Percentiles rank a stretch among this genome's conserved stretches.
phyloP scores from a whole-genome alignment of 345 rosid species.

The Erodium maritimum region DNA sequence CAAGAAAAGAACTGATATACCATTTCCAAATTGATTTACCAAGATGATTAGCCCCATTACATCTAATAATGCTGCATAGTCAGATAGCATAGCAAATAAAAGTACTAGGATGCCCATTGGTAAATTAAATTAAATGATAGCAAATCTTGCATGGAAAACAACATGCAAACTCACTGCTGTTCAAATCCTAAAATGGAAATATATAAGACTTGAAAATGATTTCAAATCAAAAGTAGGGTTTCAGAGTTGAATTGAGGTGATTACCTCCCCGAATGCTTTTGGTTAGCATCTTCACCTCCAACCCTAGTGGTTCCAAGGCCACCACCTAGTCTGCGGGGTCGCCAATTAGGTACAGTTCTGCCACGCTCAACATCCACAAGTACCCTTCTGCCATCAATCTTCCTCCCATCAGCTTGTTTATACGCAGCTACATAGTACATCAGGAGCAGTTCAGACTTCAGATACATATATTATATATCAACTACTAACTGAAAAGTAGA shows the following conservation, averaged over 20 bases:
- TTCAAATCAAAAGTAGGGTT: not conserved
- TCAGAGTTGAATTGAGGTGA: not conserved
- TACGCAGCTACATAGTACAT: conserved; percentile 55
- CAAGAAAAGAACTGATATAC: too few species aligned
- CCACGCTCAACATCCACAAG: conserved; percentile 98
- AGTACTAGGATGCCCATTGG: too few species aligned
- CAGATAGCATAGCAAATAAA: too few species aligned
- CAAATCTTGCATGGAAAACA: not conserved
- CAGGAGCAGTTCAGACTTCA: conserved; percentile 2
- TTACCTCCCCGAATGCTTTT: conserved; percentile 35
- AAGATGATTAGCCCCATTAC: not conserved
- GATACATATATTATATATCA: conserved; percentile 1
- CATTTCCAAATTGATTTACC: too few species aligned
- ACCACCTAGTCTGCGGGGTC: conserved; percentile 98
- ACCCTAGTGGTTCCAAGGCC: conserved; percentile 93
- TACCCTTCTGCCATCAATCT: conserved; percentile 95
- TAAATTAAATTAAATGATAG: not conserved
- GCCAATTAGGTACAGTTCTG: conserved; percentile 98
- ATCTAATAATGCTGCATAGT: not conserved
- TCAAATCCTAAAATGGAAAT: too few species aligned
- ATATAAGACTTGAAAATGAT: not conserved
- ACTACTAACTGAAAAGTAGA: not conserved
- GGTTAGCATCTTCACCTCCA: conserved; percentile 70
- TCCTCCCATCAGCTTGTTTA: conserved; percentile 98
- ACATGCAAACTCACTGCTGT: not conserved